Evolutionary conservation across 2,329 filamentous ascomycete species (phyloP).

Genomic region (Trichothecium sympodiale): DNA sequence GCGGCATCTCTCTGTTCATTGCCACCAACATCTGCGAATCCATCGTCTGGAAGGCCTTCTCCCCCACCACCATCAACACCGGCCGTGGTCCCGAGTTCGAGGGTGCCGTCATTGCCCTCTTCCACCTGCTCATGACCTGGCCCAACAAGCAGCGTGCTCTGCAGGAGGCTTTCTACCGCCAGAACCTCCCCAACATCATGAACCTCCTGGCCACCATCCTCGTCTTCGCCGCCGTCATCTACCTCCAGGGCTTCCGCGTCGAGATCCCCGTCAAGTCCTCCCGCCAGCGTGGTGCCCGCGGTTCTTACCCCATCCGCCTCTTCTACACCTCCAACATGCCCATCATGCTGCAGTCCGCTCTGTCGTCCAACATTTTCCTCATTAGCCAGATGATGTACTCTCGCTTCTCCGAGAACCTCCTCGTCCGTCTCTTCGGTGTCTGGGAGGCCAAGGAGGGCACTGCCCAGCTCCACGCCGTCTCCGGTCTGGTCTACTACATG

Average conservation of each 20-base stretch:
- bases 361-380: conserved; percentile 98
- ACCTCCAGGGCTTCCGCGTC: conserved; percentile 97
- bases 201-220: conserved; percentile 87
- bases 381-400: conserved; percentile 99
- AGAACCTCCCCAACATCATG: conserved; percentile 99
- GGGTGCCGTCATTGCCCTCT: conserved; percentile 93
- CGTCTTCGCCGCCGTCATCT: conserved; percentile 97
- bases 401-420: conserved; percentile 96
- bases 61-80: conserved; percentile 97
- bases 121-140: conserved; percentile 98
- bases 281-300: conserved; percentile 95
- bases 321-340: conserved; percentile 99
- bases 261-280: conserved; percentile 99
- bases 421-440: conserved; percentile 93
- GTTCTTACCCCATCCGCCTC: conserved; percentile 94
- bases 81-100: conserved; percentile 98
- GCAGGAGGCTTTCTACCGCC: conserved; percentile 96
- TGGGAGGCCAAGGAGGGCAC: conserved; percentile 97
- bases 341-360: conserved; percentile 98
- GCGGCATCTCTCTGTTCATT: conserved; percentile 98
- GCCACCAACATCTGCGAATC: conserved; percentile 99
- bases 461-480: conserved; percentile 85
- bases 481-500: conserved; percentile 99
- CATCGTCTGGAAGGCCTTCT: conserved; percentile 99
- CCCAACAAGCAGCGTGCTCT: conserved; percentile 98